Evolutionary conservation across 208 protist species (phyloP).

Genomic region (Lotmaria passim): DNA sequence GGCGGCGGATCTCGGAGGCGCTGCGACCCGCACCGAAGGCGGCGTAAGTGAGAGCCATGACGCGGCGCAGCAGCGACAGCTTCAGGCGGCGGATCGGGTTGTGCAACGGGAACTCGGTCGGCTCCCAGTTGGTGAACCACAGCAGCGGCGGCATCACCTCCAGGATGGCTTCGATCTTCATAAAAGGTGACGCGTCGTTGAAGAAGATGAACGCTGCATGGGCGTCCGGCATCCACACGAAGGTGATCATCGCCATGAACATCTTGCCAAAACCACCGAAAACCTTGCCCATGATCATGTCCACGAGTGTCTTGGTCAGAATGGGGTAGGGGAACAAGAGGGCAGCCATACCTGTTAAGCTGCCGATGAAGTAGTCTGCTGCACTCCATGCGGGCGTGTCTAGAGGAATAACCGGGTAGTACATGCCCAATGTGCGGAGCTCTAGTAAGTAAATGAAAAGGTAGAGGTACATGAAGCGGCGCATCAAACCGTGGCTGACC

Average conservation of each 20-base stretch:
- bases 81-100: constrained; percentile 48
- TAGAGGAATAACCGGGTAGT: constrained; percentile 15
- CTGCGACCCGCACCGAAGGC: constrained; percentile 35
- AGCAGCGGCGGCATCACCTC: constrained; percentile 33
- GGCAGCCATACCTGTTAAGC: constrained; percentile 27
- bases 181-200: constrained; percentile 34
- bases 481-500: constrained; percentile 25
- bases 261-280: constrained; percentile 33
- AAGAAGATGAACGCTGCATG: constrained; percentile 45
- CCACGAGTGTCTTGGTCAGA: constrained; percentile 15
- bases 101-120: constrained; percentile 39
- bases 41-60: constrained; percentile 45
- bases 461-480: constrained; percentile 43
- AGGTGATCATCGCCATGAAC: constrained; percentile 36
- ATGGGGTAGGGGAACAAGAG: constrained; percentile 34
- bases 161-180: constrained; percentile 33
- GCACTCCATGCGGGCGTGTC: constrained; percentile 27
- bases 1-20: constrained; percentile 16
- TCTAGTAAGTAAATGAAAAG: constrained; percentile 43
- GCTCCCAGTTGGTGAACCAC: constrained; percentile 52
- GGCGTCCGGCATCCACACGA: constrained; percentile 26
- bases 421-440: constrained; percentile 22
- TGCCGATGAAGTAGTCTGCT: constrained; percentile 31
- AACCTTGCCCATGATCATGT: constrained; percentile 29
- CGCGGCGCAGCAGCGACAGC: constrained; percentile 36